Conservation (phyloP, 108 stramenopile genomes). For the Cyclotella baltica region DNA sequence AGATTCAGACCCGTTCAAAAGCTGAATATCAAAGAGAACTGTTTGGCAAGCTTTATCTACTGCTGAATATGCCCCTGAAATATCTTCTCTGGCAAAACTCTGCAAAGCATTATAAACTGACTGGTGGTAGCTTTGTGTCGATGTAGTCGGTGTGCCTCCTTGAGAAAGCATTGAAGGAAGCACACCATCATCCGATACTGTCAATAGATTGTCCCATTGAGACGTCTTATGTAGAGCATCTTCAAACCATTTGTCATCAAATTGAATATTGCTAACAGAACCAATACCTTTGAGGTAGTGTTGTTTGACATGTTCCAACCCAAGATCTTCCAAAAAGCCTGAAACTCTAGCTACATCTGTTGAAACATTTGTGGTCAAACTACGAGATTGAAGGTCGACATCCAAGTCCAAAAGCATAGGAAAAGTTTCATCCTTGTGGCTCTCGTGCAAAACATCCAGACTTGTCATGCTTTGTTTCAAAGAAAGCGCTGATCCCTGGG, state of each 20-base stretch:
- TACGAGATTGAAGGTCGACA: slow-evolving; percentile 16
- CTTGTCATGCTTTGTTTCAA: slow-evolving; percentile 55
- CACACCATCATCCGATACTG: slow-evolving; percentile 10
- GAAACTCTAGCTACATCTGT: slow-evolving; percentile 16
- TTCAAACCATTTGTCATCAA: slow-evolving; percentile 77
- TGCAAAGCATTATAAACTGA: slow-evolving; percentile 30
- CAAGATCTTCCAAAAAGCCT: slow-evolving; percentile 46
- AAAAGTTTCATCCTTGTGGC: slow-evolving; percentile 28
- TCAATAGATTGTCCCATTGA: slow-evolving; percentile 49
- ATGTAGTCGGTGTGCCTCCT: background rate
- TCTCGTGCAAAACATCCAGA: slow-evolving; percentile 29
- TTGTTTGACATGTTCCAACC: slow-evolving; percentile 44
- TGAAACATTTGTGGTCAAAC: background rate
- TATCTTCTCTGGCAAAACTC: slow-evolving; percentile 34
- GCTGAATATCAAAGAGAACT: slow-evolving; percentile 41
- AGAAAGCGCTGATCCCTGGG: slow-evolving; percentile 56
- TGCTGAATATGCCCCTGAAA: slow-evolving; percentile 28
- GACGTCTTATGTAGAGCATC: slow-evolving; percentile 46
- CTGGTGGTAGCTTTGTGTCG: slow-evolving; percentile 33
- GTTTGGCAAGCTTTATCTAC: slow-evolving; percentile 32
- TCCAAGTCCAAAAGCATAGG: slow-evolving; percentile 40
- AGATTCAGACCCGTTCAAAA: slow-evolving; percentile 43
- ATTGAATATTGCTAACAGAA: background rate
- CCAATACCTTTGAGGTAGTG: slow-evolving; percentile 39
- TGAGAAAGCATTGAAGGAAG: background rate